A percentile compares a stretch with the other conserved stretches of the same genome.
phyloP scores from a whole-genome alignment of 768 basidiomycete species.

The Leccinum subgranulosum region DNA sequence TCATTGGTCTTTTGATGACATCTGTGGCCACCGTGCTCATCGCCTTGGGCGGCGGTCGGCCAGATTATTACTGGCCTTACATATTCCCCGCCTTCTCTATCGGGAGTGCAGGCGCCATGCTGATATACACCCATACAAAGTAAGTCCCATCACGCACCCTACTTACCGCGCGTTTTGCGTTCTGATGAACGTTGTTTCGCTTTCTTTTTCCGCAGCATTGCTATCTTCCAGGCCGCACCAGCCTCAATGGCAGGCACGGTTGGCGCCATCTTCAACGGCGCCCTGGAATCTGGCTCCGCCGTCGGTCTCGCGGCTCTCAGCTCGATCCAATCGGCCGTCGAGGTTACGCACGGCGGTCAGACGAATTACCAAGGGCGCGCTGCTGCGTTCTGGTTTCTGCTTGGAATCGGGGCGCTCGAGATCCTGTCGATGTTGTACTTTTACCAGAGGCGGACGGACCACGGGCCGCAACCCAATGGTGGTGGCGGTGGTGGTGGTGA shows the following conservation, averaged over 20 bases:
- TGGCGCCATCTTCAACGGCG: slow-evolving; percentile 57
- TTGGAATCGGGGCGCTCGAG: slow-evolving; percentile 37
- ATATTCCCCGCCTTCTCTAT: slow-evolving; percentile 50
- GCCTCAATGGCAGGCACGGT: slow-evolving; percentile 50
- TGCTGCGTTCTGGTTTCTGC: slow-evolving; percentile 44
- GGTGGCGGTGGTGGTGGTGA: not conserved
- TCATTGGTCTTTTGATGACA: slow-evolving; percentile 38
- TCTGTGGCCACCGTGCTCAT: slow-evolving; percentile 42
- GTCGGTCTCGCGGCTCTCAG: slow-evolving; percentile 47
- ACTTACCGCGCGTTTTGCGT: not conserved
- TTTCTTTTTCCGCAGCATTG: slow-evolving; percentile 35
- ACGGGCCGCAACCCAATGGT: not conserved
- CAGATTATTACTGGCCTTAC: slow-evolving; percentile 43
- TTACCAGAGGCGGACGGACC: slow-evolving; percentile 27
- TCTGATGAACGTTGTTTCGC: not conserved
- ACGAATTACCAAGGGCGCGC: slow-evolving; percentile 39
- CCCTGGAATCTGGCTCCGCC: slow-evolving; percentile 51
- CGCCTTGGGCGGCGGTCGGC: slow-evolving; percentile 39
- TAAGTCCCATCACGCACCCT: slow-evolving; percentile 24
- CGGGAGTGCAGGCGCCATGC: slow-evolving; percentile 44
- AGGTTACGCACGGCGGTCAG: slow-evolving; percentile 32
- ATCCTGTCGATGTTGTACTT: slow-evolving; percentile 33
- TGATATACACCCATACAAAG: slow-evolving; percentile 49
- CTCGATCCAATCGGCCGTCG: slow-evolving; percentile 48
- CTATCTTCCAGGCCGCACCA: slow-evolving; percentile 48